A percentile compares a stretch with the other conserved stretches of the same genome.
Evolutionary conservation across 805 yeast genomes (phyloP).

Genomic region (Cephaloascus fragrans): DNA sequence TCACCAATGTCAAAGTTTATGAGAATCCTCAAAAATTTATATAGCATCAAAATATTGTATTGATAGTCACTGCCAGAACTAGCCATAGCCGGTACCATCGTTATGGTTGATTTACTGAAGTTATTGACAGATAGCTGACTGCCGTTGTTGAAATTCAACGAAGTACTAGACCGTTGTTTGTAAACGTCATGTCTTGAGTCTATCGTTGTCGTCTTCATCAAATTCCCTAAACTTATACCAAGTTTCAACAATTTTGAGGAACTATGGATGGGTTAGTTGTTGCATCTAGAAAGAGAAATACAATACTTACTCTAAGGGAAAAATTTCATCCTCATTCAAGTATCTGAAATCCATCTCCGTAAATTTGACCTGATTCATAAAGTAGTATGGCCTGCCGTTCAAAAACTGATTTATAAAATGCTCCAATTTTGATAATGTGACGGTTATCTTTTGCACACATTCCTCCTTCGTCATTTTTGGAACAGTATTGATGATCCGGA

Average conservation of each 20-base stretch:
- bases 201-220: conserved; percentile 21
- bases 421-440: neutral
- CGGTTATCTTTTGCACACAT: neutral
- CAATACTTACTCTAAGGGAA: neutral
- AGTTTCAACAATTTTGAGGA: conserved; percentile 22
- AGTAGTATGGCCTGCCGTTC: neutral
- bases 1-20: conserved; percentile 1
- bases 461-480: conserved; percentile 1
- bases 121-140: neutral
- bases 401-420: neutral
- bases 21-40: neutral
- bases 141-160: neutral
- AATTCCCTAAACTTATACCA: conserved; percentile 31
- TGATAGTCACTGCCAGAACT: neutral
- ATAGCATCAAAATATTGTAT: neutral
- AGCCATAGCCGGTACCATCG: too few relatives aligned
- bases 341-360: neutral
- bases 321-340: neutral
- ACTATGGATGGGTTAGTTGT: neutral
- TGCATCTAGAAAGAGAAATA: too few relatives aligned
- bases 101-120: neutral
- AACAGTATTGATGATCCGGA: neutral
- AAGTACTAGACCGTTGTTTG: neutral
- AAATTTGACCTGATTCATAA: neutral
- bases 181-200: neutral